Conservation (phyloP, 345 rosid genomes). For the Nephelium lappaceum region DNA sequence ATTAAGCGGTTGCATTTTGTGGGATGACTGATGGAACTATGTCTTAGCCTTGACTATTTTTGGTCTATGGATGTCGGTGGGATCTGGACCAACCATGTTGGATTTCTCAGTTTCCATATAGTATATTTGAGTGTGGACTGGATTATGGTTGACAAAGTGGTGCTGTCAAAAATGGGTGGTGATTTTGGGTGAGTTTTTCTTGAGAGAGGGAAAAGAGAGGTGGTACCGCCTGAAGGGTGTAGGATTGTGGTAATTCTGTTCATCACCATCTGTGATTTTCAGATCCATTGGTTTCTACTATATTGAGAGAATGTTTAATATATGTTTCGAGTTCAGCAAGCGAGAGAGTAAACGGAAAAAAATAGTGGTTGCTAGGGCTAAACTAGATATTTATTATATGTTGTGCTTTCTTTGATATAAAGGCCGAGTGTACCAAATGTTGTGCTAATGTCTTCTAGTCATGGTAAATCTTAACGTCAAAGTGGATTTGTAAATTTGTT, state of each 20-base stretch:
- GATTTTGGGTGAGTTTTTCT: not conserved
- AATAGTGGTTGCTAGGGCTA: not conserved
- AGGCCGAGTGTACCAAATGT: not conserved
- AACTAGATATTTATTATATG: not conserved
- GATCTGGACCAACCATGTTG: not conserved
- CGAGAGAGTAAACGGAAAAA: not conserved
- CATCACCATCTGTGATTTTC: not conserved
- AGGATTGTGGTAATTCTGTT: not conserved
- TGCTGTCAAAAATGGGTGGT: not conserved
- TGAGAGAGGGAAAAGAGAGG: not conserved
- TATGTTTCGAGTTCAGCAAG: not conserved
- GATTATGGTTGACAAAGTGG: not conserved
- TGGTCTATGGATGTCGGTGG: no score
- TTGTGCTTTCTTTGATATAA: not conserved
- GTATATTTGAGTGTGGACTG: not conserved
- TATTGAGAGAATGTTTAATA: not conserved
- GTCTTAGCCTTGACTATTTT: not conserved
- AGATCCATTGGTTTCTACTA: not conserved
- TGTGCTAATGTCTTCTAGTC: not conserved
- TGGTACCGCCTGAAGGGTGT: not conserved
- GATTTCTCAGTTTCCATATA: not conserved
- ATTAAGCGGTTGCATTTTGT: not conserved
- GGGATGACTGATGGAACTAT: slow-evolving; percentile 5
- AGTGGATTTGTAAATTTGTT: not conserved
- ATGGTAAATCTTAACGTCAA: not conserved